Evolutionary conservation across 2,329 filamentous ascomycete genomes (phyloP), one percentile per base, ranked within the genome.

Genomic region (Pseudocercospora crystallina): DNA sequence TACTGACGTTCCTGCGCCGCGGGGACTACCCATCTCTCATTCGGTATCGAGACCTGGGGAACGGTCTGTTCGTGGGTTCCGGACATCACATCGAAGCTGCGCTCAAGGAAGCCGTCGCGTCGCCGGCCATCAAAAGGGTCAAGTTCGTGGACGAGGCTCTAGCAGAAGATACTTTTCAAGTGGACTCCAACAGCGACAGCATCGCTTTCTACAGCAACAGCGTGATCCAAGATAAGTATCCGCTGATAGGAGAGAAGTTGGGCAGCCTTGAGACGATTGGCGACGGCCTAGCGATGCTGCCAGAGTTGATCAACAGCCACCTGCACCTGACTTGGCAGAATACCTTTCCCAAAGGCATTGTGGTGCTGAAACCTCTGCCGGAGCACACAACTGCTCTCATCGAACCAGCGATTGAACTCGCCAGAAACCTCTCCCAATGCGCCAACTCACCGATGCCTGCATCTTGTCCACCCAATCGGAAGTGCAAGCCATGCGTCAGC

Each of bases 241-340:
- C 78, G 26, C 76, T 80, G 35, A 76, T 96, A 43, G 80, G 80
- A 14, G 80, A 87, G 43, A 80, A 81, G 47, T 76, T 90, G 35
- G 67, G 73, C 5, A 74, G 77, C 31, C 63, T 64, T n/a, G 66
- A 67, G 47, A 79, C 79, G 11, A 79, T 81, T 29, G 75, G 78
- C 39, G 65, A 67, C 17, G 89, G 86, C 2, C 75, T 92, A 17
- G 71, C 73, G 47, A 76, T 80, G 43, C 80, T 97, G 31, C 86
- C 86, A 51, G 75, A 81, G 39, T 79, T 97, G 52, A 88, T 96
- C 66, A 91, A 88, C 64, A 80, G 85, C 2, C 94, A 97, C 69
- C 78, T 97, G 3, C 91, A 96, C 67, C 80, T 80, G 47, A 87
- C 84, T 9, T 97, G 94, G 82, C 90, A 95, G 65, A 88, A 86